Evolutionary conservation across 306 rosid species (phyloP).

Genomic region (Leucaena leucocephala): DNA sequence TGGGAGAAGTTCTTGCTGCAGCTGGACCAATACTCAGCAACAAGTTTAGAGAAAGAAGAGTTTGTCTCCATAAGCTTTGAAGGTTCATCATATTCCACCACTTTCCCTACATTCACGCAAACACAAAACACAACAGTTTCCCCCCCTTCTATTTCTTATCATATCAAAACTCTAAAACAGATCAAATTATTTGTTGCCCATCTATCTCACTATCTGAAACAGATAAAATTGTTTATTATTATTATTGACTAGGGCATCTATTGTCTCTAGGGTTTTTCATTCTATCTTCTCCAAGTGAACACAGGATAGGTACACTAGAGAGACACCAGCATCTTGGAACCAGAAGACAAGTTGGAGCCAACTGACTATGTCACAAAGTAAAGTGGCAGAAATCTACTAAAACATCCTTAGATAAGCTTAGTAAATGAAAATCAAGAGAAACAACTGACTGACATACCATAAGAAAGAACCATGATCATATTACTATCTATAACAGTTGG

Average conservation of each 20-base stretch:
- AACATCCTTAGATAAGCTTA: background rate
- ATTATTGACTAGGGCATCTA: too few relatives aligned
- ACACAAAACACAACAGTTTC: background rate
- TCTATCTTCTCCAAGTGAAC: background rate
- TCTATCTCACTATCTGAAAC: background rate
- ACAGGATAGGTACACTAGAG: background rate
- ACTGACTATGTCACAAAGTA: background rate
- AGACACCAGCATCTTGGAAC: background rate
- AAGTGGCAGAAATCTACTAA: background rate
- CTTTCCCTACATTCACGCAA: slow-evolving; percentile 43
- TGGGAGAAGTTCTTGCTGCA: slow-evolving; percentile 34
- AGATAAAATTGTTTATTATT: background rate
- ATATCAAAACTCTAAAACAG: background rate
- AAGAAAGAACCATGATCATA: slow-evolving; percentile 75
- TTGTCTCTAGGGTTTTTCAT: too few relatives aligned
- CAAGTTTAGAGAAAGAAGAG: slow-evolving; percentile 69
- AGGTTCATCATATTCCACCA: slow-evolving; percentile 67
- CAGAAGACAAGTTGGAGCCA: background rate
- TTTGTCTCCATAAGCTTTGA: slow-evolving; percentile 53
- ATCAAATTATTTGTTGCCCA: background rate
- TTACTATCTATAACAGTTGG: slow-evolving; percentile 76
- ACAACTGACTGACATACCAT: slow-evolving; percentile 42
- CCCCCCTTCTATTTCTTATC: background rate
- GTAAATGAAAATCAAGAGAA: background rate
- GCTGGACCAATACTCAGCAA: slow-evolving; percentile 72